A percentile compares a stretch with the other conserved stretches of the same genome.
phyloP scores from a whole-genome alignment of 352 stramenopile species.

The Peronospora tabacina region DNA sequence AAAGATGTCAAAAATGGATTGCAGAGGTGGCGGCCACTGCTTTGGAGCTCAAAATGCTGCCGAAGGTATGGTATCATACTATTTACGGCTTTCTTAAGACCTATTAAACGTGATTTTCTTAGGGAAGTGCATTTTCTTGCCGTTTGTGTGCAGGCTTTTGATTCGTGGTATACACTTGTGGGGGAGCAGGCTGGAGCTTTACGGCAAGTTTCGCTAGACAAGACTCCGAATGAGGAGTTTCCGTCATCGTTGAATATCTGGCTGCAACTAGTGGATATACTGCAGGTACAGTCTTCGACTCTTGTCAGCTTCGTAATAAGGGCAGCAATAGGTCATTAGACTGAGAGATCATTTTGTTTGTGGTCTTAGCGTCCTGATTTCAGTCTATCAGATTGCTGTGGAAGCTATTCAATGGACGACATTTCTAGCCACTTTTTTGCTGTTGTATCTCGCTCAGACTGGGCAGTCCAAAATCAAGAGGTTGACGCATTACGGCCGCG shows the following conservation, averaged over 20 bases:
- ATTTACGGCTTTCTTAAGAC: background rate
- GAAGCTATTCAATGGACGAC: constrained; percentile 25
- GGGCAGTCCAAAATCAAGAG: constrained; percentile 15
- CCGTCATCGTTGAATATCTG: constrained; percentile 52
- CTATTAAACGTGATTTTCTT: background rate
- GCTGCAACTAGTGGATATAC: constrained; percentile 62
- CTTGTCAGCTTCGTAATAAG: background rate
- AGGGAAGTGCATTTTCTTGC: background rate
- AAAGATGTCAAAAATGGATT: constrained; percentile 76
- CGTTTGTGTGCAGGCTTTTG: constrained; percentile 45
- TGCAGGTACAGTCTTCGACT: constrained; percentile 42
- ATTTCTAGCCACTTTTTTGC: constrained; percentile 48
- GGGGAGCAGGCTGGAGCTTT: constrained; percentile 18
- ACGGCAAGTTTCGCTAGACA: constrained; percentile 35
- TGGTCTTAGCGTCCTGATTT: constrained; percentile 41
- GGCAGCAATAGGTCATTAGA: background rate
- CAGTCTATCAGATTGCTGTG: constrained; percentile 41
- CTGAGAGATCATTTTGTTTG: constrained; percentile 7
- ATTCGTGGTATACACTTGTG: constrained; percentile 72
- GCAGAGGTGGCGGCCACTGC: constrained; percentile 52
- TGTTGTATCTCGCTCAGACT: constrained; percentile 28
- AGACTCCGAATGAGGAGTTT: constrained; percentile 60
- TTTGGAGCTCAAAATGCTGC: constrained; percentile 41
- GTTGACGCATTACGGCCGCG: constrained; percentile 13
- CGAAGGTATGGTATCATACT: constrained; percentile 22